These are phyloP conservation scores for Parafenestella ontariensis DNA, from an alignment of 2,329 filamentous ascomycete genomes.

Conservation along the genomic window DNA sequence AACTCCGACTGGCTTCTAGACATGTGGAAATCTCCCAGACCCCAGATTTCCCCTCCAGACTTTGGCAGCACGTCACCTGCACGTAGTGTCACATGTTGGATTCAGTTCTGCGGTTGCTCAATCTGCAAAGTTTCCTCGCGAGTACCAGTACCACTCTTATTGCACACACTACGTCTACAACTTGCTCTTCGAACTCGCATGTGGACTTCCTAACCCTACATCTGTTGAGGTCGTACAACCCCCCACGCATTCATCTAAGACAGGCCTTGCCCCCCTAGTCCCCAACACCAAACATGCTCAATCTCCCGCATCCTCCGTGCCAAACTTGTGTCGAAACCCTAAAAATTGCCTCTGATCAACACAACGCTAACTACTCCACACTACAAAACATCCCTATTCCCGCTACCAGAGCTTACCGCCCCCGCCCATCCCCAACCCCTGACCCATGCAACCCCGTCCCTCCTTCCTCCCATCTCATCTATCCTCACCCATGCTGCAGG, in stretches of 20 bases:
- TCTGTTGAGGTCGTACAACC: conserved; percentile 10
- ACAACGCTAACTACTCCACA: too few relatives aligned
- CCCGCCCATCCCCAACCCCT: background rate
- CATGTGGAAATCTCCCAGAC: background rate
- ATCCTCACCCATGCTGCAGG: conserved; percentile 8
- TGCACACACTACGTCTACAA: too few relatives aligned
- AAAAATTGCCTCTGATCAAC: background rate
- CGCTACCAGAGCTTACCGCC: background rate
- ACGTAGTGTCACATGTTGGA: too few relatives aligned
- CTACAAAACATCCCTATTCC: background rate
- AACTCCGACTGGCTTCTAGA: too few relatives aligned
- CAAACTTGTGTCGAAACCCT: conserved; percentile 2
- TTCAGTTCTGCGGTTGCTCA: too few relatives aligned
- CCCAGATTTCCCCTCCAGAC: background rate
- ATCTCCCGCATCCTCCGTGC: background rate
- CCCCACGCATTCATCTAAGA: conserved; percentile 17
- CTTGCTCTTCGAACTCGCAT: too few relatives aligned
- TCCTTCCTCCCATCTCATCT: too few relatives aligned
- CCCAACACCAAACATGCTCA: too few relatives aligned
- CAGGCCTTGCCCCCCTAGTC: too few relatives aligned
- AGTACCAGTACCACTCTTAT: too few relatives aligned
- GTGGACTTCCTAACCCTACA: background rate
- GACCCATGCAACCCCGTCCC: background rate
- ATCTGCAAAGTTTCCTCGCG: too few relatives aligned
- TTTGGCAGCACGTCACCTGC: background rate